Conservation (phyloP, 345 rosid genomes). For the Ricinus communis region DNA sequence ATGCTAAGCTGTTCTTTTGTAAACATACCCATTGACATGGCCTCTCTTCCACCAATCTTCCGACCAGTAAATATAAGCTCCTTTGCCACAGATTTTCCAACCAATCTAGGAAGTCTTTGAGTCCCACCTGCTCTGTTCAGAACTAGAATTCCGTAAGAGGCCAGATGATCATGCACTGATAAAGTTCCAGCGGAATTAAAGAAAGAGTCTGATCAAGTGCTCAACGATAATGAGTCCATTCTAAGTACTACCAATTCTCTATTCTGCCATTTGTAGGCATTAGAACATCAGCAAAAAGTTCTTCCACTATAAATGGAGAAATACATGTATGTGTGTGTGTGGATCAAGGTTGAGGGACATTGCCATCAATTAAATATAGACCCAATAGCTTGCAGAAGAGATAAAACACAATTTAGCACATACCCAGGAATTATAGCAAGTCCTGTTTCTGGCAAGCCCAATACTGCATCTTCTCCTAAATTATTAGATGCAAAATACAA, state of each 20-base stretch:
- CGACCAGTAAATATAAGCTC: slow-evolving; percentile 85
- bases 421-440: slow-evolving; percentile 97
- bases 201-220: neutral
- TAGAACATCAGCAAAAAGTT: neutral
- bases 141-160: slow-evolving; percentile 18
- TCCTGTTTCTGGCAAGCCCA: slow-evolving; percentile 96
- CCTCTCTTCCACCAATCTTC: slow-evolving; percentile 71
- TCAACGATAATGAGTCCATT: neutral
- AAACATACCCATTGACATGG: slow-evolving; percentile 56
- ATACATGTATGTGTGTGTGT: neutral
- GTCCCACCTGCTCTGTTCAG: slow-evolving; percentile 87
- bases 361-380: slow-evolving; percentile 5
- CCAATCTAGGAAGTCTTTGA: slow-evolving; percentile 81
- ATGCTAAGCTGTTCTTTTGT: slow-evolving; percentile 1
- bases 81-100: slow-evolving; percentile 76
- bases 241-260: neutral
- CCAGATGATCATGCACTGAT: slow-evolving; percentile 7
- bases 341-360: neutral
- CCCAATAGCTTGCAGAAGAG: neutral
- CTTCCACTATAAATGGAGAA: neutral
- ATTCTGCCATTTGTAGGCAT: neutral
- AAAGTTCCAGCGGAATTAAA: slow-evolving; percentile 3
- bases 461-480: slow-evolving; percentile 72
- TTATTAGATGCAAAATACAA: slow-evolving; percentile 3
- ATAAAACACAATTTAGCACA: slow-evolving; percentile 1